Evolutionary conservation across 1,139 yeast species (phyloP), one percentile per base, ranked within the genome.

Genomic region (Pichia sp.): DNA sequence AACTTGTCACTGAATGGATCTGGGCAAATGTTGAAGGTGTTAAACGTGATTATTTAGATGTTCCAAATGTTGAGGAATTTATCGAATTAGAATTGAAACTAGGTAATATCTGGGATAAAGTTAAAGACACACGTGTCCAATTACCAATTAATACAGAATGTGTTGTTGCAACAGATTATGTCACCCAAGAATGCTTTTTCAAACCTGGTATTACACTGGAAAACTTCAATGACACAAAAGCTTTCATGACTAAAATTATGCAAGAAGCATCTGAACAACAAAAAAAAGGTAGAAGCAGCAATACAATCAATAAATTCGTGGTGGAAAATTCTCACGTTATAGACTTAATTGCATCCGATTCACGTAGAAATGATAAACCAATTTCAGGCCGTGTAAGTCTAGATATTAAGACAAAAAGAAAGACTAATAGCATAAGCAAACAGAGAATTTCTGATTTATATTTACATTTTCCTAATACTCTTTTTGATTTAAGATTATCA

Each of bases 1-100:
- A 92, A 58, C 79, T 87, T 38, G 80, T 89, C 7, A 86, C 95
- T 16, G 88, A 85, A 58, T 89, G 97, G 97, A 74, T 89, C 7
- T 89, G 84, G 70, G 90, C 95, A 27, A 84, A 85, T 54, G 73
- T 88, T 48, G 73, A 74, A 40, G 82, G 83, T 36, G 72, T 87
- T 42, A 59, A 60, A 39, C 76, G 79, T 54, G 65, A 62, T 40
- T 57, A 60, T 42, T 44, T 50, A 1, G 62, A 62, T 43, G 48
- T 59, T 13, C 59, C 61, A 6, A 54, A 59, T 30, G 61, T 60
- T 30, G 72, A 87, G 38, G 74, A 77, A 49, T 72, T 71, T 59
- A 74, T 88, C 22, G 97, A 89, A 67, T 70, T 89, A 56, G 97
- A 89, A 67, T 72, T 87, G 65, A 88, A 88, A 63, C 76, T 87